Evolutionary conservation across 176 grass and related monocot genomes (phyloP).

Genomic region (Pontederia crassipes): DNA sequence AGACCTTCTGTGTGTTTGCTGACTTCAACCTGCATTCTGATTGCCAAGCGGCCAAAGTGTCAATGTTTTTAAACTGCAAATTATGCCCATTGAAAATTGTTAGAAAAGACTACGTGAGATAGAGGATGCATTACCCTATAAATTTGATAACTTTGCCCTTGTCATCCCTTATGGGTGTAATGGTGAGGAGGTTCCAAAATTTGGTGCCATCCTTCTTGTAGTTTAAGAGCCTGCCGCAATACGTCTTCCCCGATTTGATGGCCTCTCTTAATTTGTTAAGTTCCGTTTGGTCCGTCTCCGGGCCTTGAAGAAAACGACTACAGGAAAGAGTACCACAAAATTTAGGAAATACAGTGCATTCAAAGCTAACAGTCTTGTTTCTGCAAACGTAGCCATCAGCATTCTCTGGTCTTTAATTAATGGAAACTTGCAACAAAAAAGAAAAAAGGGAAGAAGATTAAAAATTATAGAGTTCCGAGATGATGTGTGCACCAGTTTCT

Average conservation of each 20-base stretch:
- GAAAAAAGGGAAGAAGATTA: background rate
- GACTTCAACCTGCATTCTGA: constrained; percentile 99
- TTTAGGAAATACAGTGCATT: no score
- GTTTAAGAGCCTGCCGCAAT: constrained; percentile 82
- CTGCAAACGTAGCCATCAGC: no score
- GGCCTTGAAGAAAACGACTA: constrained; percentile 85
- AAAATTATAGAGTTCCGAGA: background rate
- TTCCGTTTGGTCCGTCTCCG: constrained; percentile 61
- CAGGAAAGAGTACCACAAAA: no score
- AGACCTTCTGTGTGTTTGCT: constrained; percentile 97
- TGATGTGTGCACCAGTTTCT: constrained; percentile 28
- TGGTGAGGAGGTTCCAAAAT: constrained; percentile 96
- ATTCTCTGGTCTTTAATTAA: no score
- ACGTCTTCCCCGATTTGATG: constrained; percentile 52
- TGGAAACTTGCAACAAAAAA: constrained; percentile 2
- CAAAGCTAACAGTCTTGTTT: no score
- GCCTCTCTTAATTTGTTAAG: constrained; percentile 70
- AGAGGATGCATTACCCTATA: constrained; percentile 48
- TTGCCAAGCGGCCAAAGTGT: background rate
- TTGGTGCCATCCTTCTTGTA: constrained; percentile 82
- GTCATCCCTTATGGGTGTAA: constrained; percentile 76
- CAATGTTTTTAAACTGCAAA: no score
- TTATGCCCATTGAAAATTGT: no score
- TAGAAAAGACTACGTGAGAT: background rate
- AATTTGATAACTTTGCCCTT: constrained; percentile 84